Conservation (phyloP, 2,329 filamentous ascomycete species). For the Exophiala spinifera region DNA sequence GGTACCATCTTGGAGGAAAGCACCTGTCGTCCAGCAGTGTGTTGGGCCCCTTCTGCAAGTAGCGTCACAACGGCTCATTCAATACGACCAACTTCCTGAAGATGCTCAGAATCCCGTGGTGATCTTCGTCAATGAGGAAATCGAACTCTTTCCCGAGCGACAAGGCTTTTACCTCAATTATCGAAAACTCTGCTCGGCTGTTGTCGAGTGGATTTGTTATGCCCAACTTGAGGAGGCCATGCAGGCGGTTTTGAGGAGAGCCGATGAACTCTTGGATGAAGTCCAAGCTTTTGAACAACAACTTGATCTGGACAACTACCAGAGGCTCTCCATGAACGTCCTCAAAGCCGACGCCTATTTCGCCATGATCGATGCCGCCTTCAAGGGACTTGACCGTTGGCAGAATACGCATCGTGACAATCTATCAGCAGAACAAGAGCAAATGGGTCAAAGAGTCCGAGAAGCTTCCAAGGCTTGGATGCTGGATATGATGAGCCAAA, state of each 20-base stretch:
- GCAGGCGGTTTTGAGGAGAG: slow-evolving; percentile 76
- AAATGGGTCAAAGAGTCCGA: slow-evolving; percentile 40
- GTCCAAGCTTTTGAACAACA: slow-evolving; percentile 39
- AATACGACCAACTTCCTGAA: slow-evolving; percentile 82
- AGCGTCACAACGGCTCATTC: slow-evolving; percentile 77
- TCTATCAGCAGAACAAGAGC: slow-evolving; percentile 47
- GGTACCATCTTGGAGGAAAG: slow-evolving; percentile 67
- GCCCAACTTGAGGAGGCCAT: slow-evolving; percentile 81
- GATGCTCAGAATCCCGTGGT: slow-evolving; percentile 77
- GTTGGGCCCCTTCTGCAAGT: slow-evolving; percentile 76
- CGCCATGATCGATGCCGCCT: slow-evolving; percentile 79
- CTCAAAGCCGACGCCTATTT: slow-evolving; percentile 85
- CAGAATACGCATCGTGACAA: slow-evolving; percentile 49
- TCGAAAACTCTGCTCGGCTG: slow-evolving; percentile 78
- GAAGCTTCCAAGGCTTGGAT: slow-evolving; percentile 42
- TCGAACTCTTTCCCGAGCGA: slow-evolving; percentile 88
- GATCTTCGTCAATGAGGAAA: slow-evolving; percentile 84
- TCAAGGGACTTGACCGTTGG: slow-evolving; percentile 89
- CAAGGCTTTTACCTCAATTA: slow-evolving; percentile 97
- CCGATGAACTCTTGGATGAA: slow-evolving; percentile 66
- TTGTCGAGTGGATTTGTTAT: slow-evolving; percentile 83
- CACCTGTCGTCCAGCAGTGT: slow-evolving; percentile 56
- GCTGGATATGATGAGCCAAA: slow-evolving; percentile 38
- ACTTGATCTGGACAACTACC: slow-evolving; percentile 36
- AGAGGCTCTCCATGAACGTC: slow-evolving; percentile 51